Evolutionary conservation across 2,329 filamentous ascomycete genomes (phyloP), one percentile per base, ranked within the genome.

Genomic region (Penicillium sp.): DNA sequence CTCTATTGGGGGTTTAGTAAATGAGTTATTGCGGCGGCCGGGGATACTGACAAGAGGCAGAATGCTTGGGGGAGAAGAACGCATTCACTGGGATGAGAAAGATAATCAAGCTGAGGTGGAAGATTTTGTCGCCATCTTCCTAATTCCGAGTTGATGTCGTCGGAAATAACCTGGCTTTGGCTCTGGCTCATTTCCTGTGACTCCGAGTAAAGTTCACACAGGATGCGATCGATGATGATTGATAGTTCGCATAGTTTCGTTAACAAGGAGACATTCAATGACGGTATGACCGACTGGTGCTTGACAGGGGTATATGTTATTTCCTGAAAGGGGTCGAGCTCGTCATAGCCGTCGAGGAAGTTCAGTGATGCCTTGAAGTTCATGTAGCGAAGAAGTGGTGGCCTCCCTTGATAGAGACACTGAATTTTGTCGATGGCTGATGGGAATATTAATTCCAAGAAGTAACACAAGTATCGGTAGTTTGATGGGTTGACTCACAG

Each of bases 351-450:
- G 31, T 67, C 65, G n/a, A 67, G 33, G n/a, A 67, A 67, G 15
- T 65, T 55, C 9, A 81, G 75, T 0, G 81, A 77, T 0, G 83
- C 79, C 25, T 73, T 69, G 1, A 74, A 73, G 29, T 82, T 78
- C 0, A 71, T 71, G 23, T 80, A 75, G 11, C 77, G 77, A 22
- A 67, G 64, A 45, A 48, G 77, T 0, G 75, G 76, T 0, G 80
- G 82, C 5, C 81, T 75, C 1, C 81, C 81, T 62, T 82, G 81
- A 48, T 83, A 83, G 0, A 84, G 65, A 46, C 75, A 78, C 56
- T 84, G 81, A 11, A 83, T 77, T 58, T 83, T 84, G 58, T 82
- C 82, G n/a, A 67, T 67, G 9, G 65, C 65, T 67, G 29, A 2
- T 6, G 14, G 18, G 14, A n/a, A 26, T 9, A 18, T 37, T 23